phyloP scores from a whole-genome alignment of 306 rosid genomes.

The Rubus idaeus region DNA sequence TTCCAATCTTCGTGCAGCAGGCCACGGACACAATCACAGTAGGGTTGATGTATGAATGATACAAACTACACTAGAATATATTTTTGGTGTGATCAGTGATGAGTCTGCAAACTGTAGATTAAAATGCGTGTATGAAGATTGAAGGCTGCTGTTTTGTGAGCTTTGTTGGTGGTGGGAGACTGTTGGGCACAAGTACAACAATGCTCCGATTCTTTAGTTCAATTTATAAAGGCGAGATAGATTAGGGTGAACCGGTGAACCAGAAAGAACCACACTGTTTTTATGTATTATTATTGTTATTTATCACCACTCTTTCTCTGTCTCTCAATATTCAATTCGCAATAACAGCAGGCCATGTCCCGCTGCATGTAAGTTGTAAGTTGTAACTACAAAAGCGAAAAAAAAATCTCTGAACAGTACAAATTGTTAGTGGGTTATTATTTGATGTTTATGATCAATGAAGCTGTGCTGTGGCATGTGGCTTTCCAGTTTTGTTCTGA shows the following conservation, averaged over 20 bases:
- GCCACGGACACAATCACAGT: not conserved
- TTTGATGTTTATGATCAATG: not conserved
- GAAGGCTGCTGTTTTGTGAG: conserved; percentile 16
- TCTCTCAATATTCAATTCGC: conserved; percentile 7
- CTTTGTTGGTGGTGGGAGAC: conserved; percentile 9
- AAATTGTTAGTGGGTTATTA: not conserved
- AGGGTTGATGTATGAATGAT: conserved; percentile 2
- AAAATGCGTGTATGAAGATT: conserved; percentile 14
- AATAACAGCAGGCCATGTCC: conserved; percentile 22
- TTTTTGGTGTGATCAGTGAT: conserved; percentile 10
- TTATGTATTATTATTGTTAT: conserved; percentile 6
- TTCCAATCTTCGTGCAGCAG: not conserved
- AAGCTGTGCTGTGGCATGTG: not conserved
- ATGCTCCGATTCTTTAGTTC: conserved; percentile 16
- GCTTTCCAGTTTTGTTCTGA: not conserved
- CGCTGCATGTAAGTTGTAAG: conserved; percentile 26
- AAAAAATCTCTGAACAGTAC: not conserved
- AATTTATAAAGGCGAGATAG: conserved; percentile 12
- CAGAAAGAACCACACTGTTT: conserved; percentile 12
- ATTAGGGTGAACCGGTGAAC: conserved; percentile 14
- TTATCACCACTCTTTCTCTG: conserved; percentile 7
- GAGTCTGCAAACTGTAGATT: conserved; percentile 29
- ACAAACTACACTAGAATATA: conserved; percentile 1
- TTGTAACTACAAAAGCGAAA: conserved; percentile 18
- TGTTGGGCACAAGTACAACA: conserved; percentile 20